Percentiles rank a stretch among this genome's conserved stretches.
These are phyloP conservation scores for Suillus variegatus DNA, from an alignment of 768 basidiomycete species.

Conservation along the genomic window DNA sequence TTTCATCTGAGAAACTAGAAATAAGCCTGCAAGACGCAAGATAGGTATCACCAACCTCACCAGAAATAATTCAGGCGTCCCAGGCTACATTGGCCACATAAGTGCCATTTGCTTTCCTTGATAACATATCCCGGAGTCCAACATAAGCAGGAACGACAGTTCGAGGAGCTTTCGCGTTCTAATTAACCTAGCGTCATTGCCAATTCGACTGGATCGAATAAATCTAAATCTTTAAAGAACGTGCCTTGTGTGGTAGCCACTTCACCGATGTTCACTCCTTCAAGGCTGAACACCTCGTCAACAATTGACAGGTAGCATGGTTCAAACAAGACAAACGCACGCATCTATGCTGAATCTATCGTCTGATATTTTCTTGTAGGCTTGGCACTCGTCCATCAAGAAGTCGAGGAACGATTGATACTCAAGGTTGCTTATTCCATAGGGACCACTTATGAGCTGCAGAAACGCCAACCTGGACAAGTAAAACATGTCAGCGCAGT, in stretches of 20 bases:
- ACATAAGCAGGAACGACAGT: no score
- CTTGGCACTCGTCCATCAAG: neutral
- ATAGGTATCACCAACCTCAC: constrained; percentile 7
- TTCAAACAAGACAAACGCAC: neutral
- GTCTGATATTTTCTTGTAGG: neutral
- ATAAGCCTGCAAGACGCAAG: neutral
- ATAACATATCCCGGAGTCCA: neutral
- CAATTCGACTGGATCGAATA: neutral
- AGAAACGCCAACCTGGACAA: constrained; percentile 14
- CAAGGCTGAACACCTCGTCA: neutral
- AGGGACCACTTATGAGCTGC: constrained; percentile 8
- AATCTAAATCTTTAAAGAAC: no score
- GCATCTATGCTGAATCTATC: neutral
- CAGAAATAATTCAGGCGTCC: constrained; percentile 24
- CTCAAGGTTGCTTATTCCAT: neutral
- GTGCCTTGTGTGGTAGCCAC: neutral
- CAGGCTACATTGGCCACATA: constrained; percentile 11
- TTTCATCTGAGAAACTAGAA: constrained; percentile 25
- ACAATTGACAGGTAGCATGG: neutral
- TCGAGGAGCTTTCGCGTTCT: no score
- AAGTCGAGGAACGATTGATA: neutral
- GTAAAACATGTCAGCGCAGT: neutral
- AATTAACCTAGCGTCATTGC: neutral
- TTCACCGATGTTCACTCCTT: neutral
- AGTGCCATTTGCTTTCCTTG: neutral